Percentiles rank a stretch among this genome's conserved stretches.
phyloP scores from a whole-genome alignment of 345 rosid species.

The Luvunga scandens region DNA sequence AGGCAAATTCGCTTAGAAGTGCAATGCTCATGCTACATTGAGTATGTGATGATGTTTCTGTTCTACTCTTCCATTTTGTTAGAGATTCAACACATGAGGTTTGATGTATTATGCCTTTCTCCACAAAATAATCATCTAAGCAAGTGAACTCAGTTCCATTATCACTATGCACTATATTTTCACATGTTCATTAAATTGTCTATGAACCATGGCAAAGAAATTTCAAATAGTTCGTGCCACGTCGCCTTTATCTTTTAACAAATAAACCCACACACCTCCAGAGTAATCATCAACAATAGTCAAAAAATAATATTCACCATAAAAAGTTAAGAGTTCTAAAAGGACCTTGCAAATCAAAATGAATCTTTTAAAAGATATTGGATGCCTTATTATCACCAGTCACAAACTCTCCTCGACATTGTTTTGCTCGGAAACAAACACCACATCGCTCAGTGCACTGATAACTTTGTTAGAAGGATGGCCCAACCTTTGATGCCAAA shows the following conservation, averaged over 20 bases:
- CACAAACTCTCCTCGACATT: background rate
- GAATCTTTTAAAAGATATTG: background rate
- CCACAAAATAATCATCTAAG: background rate
- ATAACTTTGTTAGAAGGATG: background rate
- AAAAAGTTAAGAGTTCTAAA: background rate
- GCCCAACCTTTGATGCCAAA: background rate
- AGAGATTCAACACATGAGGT: background rate
- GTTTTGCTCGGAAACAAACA: background rate
- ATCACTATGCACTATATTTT: background rate
- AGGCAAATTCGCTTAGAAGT: background rate
- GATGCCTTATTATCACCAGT: background rate
- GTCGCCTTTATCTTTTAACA: conserved; percentile 8
- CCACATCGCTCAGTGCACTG: background rate
- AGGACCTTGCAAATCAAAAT: background rate
- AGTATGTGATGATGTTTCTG: background rate
- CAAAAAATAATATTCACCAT: background rate
- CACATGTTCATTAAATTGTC: no score
- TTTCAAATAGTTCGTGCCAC: background rate
- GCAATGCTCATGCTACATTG: background rate
- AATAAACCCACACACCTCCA: conserved; percentile 1
- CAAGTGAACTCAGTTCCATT: conserved; percentile 8
- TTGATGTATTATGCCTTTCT: background rate
- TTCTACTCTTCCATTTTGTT: background rate
- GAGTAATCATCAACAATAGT: background rate
- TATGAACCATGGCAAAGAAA: background rate